A percentile compares a stretch with the other conserved stretches of the same genome.
Conservation (phyloP, 2,329 filamentous ascomycete species). For the Colletotrichum liaoningense region DNA sequence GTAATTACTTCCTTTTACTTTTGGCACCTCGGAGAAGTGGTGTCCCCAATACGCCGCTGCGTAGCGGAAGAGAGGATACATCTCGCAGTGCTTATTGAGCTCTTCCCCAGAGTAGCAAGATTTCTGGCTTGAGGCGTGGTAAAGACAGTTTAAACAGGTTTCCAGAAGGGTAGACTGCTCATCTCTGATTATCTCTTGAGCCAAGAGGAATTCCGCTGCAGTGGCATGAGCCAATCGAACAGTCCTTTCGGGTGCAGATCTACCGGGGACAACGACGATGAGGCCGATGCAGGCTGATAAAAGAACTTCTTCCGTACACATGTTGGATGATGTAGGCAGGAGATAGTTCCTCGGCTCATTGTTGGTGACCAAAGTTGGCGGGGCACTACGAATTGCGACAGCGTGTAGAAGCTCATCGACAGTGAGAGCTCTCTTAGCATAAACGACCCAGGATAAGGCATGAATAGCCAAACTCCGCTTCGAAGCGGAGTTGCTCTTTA, state of each 20-base stretch:
- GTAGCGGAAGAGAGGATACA: conserved; percentile 17
- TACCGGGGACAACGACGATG: not conserved
- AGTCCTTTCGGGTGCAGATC: not conserved
- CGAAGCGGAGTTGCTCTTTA: not conserved
- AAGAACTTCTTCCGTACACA: not conserved
- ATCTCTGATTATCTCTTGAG: not conserved
- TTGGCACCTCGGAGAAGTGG: not conserved
- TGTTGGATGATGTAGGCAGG: not conserved
- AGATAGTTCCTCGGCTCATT: not conserved
- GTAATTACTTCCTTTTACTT: not conserved
- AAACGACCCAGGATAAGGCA: conserved; percentile 4
- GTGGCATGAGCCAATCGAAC: conserved; percentile 7
- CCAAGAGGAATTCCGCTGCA: not conserved
- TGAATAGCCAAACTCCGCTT: not conserved
- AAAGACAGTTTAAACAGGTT: conserved; percentile 10
- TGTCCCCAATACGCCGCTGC: conserved; percentile 8
- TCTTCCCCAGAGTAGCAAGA: not conserved
- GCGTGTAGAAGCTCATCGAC: conserved; percentile 17
- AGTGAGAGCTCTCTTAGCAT: not conserved
- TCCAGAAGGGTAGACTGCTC: not conserved
- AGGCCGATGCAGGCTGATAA: conserved; percentile 15
- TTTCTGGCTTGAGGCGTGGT: not conserved
- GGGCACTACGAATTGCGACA: not conserved
- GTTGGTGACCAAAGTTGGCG: not conserved
- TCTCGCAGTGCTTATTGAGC: not conserved